phyloP scores from a whole-genome alignment of 208 protist species.

The Trichomonas gallinae region DNA sequence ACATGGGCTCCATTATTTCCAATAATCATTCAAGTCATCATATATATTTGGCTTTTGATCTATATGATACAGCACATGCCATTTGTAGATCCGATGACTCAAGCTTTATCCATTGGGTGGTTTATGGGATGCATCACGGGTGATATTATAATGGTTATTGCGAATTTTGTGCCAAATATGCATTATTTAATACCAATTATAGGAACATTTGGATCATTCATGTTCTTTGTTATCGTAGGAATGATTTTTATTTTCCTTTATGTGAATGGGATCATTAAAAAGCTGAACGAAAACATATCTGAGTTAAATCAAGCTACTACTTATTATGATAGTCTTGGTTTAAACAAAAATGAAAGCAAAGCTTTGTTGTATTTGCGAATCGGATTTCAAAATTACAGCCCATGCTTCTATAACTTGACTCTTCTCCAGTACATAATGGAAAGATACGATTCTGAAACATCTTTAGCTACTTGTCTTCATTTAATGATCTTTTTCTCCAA shows the following conservation, averaged over 20 bases:
- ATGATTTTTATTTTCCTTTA: not conserved
- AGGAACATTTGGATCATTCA: not conserved
- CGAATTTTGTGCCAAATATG: not conserved
- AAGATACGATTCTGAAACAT: too few relatives aligned
- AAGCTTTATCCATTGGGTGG: not conserved
- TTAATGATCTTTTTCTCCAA: too few relatives aligned
- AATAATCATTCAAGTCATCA: not conserved
- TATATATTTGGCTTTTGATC: not conserved
- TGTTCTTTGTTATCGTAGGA: not conserved
- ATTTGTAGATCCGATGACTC: not conserved
- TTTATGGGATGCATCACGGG: not conserved
- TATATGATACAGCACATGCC: not conserved
- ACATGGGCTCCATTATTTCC: not conserved
- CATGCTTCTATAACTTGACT: too few relatives aligned
- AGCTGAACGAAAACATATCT: not conserved
- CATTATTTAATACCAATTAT: not conserved
- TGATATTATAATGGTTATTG: not conserved
- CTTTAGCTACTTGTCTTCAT: too few relatives aligned
- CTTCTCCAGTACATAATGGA: too few relatives aligned
- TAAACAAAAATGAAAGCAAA: not conserved
- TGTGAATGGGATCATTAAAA: not conserved
- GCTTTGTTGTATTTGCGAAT: not conserved
- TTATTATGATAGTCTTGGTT: not conserved
- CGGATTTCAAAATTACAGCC: not conserved
- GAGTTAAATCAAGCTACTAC: not conserved